Base-by-base conservation (phyloP, 805 yeast genomes). In the Wickerhamiella allomyrinae region DNA sequence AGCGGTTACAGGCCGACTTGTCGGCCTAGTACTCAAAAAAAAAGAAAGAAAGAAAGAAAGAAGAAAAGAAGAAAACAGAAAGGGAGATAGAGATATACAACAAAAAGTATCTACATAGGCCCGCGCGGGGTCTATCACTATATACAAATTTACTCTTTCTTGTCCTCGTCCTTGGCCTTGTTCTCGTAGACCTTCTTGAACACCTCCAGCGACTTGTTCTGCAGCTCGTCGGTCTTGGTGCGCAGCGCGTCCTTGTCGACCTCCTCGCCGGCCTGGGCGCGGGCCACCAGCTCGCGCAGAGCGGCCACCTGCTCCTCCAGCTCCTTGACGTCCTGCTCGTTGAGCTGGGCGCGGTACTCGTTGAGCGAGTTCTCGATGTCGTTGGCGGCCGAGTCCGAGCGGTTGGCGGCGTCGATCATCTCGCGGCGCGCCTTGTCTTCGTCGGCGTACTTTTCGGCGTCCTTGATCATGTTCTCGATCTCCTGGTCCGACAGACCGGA, bases 401-500 rank as follows among this genome's bases (percentile, higher is more conserved):
- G 81, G 78, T 79, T 84, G 55, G 93, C 93, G 52, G 69, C 63
- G 68, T 83, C 93, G 59, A 87, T 78, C 45, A 86, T 68, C 68
- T 78, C 85, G 62, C 79, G 80, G 65, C 80, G 78, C 48, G 81
- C 83, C 70, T 80, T 77, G 70, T 86, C 96, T 55, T 82, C 75
- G 62, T 82, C 86, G 57, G 85, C 82, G 69, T 69, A 79, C 66
- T 79, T 79, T 70, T 84, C 93, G 57, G 95, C 93, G 56, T 83
- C 94, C 65, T 71, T 76, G 47, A 86, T 89, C 84, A 87, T 78
- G 65, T 79, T 74, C 66, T 85, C 94, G 60, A 86, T 81, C 70
- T 86, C 95, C 46, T 80, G 61, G 58, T 85, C 91, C 52, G 87
- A 77, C 62, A 86, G 70, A 65, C 95, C 96, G 37, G 94, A 83